Base-by-base conservation (phyloP, 2,329 filamentous ascomycete species). In the Talaromyces sp. region DNA sequence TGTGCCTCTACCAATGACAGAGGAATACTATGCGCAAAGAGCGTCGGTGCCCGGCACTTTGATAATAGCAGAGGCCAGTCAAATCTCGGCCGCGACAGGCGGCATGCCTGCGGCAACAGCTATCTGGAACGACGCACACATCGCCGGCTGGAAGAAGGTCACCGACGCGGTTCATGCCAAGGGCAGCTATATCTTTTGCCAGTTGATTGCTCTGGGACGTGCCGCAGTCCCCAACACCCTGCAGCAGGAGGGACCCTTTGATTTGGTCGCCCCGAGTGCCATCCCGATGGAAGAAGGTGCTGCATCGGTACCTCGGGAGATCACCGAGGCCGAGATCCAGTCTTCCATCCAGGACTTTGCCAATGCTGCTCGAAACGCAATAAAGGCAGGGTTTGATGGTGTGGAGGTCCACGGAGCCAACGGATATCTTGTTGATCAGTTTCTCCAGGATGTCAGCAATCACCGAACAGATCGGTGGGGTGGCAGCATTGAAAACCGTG, bases 151-250 rank as follows among this genome's bases (percentile, higher is more conserved):
- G 87, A 82, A 80, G 64, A 72, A 78, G 2, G 75, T 89, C 42
- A 84, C 82, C 1, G 79, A 85, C n/a, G 82, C 80, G 0, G 84
- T 89, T 0, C 87, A 90, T 67, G 75, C 75, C 27, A 85, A 85
- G 63, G 82, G 82, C 1, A 80, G 78, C 25, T 84, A 77, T 68
- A 84, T 88, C 28, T 87, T 77, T 71, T 73, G 79, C 1, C 87
- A 89, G 67, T 75, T 89, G 0, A 88, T 84, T 77, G 80, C 80
- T 0, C 74, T 84, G n/a, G 85, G 87, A 1, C 80, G 87, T 10
- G 78, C 80, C 3, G 82, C 82, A 1, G 70, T 77, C 59, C 67
- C 71, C 1, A 61, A 70, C 2, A 68, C 74, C 7, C 66, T 77
- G 17, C 66, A 72, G 36, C 67, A 70, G 19, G 71, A 77, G 8